phyloP scores from a whole-genome alignment of 441 rosid genomes.

The Gossypium gossypioides region DNA sequence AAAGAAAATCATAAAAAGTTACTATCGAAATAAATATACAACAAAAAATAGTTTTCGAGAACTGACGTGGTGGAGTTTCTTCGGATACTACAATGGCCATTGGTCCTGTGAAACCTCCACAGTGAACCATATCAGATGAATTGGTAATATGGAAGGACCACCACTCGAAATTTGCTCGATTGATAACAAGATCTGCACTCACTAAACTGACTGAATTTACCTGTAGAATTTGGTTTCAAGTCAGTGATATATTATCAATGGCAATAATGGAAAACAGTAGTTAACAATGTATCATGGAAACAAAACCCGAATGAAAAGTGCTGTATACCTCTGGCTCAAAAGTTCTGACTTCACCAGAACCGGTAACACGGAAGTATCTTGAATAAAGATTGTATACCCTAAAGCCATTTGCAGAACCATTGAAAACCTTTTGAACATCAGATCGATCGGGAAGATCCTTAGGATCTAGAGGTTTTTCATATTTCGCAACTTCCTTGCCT shows the following conservation, averaged over 20 bases:
- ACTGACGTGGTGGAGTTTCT: conserved; percentile 99
- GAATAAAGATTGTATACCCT: conserved; percentile 78
- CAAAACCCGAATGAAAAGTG: not conserved
- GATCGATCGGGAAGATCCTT: conserved; percentile 62
- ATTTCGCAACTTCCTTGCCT: conserved; percentile 87
- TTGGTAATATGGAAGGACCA: conserved; percentile 89
- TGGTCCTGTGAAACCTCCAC: conserved; percentile 77
- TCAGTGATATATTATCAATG: not conserved
- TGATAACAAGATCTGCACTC: conserved; percentile 67
- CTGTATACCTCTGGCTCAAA: conserved; percentile 71
- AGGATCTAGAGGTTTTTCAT: conserved; percentile 45
- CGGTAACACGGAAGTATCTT: conserved; percentile 80
- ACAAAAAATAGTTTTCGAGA: conserved; percentile 11
- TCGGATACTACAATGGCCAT: conserved; percentile 88
- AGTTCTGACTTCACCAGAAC: conserved; percentile 90
- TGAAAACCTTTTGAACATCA: conserved; percentile 78
- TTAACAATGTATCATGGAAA: not conserved
- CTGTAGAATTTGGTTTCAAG: conserved; percentile 30
- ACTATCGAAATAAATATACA: not conserved
- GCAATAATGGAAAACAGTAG: not conserved
- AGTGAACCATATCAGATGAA: conserved; percentile 50
- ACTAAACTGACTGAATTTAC: conserved; percentile 62
- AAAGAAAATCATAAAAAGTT: conserved; percentile 7
- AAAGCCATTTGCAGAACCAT: conserved; percentile 75
- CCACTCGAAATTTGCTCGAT: conserved; percentile 60